phyloP scores from a whole-genome alignment of 2,329 filamentous ascomycete species.

The Ceratocystis diversiconidia region DNA sequence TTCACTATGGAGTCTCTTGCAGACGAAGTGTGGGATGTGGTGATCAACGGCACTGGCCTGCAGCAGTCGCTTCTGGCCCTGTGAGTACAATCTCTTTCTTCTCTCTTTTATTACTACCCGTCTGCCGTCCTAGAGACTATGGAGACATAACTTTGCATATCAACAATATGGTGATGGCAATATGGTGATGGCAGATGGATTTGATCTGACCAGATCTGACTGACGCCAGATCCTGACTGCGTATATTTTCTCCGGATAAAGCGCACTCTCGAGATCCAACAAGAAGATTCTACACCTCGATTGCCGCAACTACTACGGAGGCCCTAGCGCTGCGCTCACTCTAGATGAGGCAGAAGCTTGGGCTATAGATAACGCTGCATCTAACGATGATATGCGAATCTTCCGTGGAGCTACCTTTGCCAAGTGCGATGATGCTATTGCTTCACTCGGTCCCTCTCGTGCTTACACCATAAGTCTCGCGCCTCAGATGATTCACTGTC shows the following conservation, averaged over 20 bases:
- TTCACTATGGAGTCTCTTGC: slow-evolving; percentile 55
- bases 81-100: slow-evolving; percentile 35
- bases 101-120: slow-evolving; percentile 20
- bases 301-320: slow-evolving; percentile 76
- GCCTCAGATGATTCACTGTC: slow-evolving; percentile 74
- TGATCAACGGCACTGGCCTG: slow-evolving; percentile 65
- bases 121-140: slow-evolving; percentile 23
- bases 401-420: slow-evolving; percentile 29
- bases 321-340: slow-evolving; percentile 70
- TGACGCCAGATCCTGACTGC: slow-evolving; percentile 41
- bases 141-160: slow-evolving; percentile 22
- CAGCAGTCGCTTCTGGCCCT: slow-evolving; percentile 67
- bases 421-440: slow-evolving; percentile 31
- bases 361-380: slow-evolving; percentile 27
- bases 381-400: slow-evolving; percentile 22
- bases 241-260: slow-evolving; percentile 29
- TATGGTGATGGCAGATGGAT: slow-evolving; percentile 1
- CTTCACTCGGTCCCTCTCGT: slow-evolving; percentile 39
- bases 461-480: slow-evolving; percentile 73
- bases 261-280: slow-evolving; percentile 79
- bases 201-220: slow-evolving; percentile 38
- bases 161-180: neutral
- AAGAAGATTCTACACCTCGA: slow-evolving; percentile 89
- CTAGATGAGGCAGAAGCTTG: slow-evolving; percentile 69
- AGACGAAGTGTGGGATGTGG: slow-evolving; percentile 64